Evolutionary conservation across 495 filamentous ascomycete genomes (phyloP).

Genomic region (Aspergillus coremiiformis): DNA sequence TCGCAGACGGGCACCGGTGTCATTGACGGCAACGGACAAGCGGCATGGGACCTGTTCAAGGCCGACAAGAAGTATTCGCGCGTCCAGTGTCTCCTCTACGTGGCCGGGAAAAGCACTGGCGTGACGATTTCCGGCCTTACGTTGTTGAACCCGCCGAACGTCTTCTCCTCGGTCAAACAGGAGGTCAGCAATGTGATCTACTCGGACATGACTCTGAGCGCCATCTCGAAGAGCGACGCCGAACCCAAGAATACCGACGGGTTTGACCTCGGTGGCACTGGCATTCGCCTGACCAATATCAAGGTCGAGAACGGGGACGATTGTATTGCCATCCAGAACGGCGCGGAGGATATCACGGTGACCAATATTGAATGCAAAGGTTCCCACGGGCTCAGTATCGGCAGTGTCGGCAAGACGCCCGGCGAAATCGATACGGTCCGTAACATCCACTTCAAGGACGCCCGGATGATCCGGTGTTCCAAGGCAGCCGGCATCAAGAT

Average conservation of each 20-base stretch:
- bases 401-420: neutral
- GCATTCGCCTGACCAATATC: neutral
- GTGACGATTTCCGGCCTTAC: neutral
- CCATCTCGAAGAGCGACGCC: neutral
- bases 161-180: neutral
- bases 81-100: neutral
- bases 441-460: neutral
- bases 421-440: neutral
- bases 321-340: neutral
- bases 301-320: neutral
- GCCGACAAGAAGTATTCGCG: neutral
- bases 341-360: neutral
- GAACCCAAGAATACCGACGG: neutral
- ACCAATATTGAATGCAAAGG: neutral
- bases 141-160: neutral
- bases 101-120: neutral
- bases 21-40: neutral
- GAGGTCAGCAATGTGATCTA: neutral
- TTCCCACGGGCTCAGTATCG: neutral
- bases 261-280: neutral
- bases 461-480: neutral
- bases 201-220: neutral
- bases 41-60: neutral
- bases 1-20: neutral
- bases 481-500: neutral